Percentiles rank a stretch among this genome's conserved stretches.
Conservation (phyloP, 352 stramenopile genomes). For the Phytophthora hibernalis region DNA sequence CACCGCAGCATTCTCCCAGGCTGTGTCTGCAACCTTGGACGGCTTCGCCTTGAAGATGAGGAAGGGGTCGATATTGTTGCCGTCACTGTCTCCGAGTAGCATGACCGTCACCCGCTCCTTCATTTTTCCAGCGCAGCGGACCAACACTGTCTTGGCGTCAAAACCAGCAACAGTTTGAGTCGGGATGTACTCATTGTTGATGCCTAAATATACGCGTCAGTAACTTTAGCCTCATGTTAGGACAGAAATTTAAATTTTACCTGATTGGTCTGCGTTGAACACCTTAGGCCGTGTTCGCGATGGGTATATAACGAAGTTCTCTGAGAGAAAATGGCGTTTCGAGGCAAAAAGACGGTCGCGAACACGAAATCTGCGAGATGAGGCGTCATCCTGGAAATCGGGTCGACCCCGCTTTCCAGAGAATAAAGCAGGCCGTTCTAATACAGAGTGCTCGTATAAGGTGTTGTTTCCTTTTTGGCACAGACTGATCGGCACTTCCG, state of each 20-base stretch:
- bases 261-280: constrained; percentile 22
- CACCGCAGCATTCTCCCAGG: constrained; percentile 10
- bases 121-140: constrained; percentile 17
- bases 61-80: constrained; percentile 36
- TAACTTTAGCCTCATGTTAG: background rate
- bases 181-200: constrained; percentile 39
- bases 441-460: no score
- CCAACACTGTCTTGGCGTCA: constrained; percentile 34
- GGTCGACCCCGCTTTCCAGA: no score
- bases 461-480: no score
- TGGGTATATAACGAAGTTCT: no score
- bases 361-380: no score
- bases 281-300: no score
- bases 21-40: background rate
- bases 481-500: no score
- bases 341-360: no score
- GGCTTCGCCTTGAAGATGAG: constrained; percentile 36
- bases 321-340: no score
- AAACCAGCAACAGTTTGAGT: constrained; percentile 19
- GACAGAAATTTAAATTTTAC: constrained; percentile 4
- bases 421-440: no score
- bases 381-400: no score
- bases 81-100: constrained; percentile 29
- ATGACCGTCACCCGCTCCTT: constrained; percentile 41
- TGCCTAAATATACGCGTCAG: background rate